Evolutionary conservation across 108 stramenopile species (phyloP), one percentile per base, ranked within the genome.

Genomic region (Cylindrotheca fusiformis): DNA sequence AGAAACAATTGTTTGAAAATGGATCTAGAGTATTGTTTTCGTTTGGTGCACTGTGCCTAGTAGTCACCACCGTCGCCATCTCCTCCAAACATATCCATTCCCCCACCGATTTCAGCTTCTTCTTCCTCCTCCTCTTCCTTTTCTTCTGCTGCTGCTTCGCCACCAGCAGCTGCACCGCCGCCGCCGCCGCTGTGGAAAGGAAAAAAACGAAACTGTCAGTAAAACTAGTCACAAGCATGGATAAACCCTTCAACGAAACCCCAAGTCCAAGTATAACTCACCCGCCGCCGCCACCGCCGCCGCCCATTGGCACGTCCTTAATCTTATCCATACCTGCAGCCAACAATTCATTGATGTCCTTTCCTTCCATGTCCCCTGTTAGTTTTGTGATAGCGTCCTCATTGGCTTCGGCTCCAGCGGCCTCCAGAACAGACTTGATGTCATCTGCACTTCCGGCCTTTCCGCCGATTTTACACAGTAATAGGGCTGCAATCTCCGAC

Each of bases 281-380:
- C 76, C 53, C 79, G 71, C 88, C 90, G 19, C 88, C 90, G 17
- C 86, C 93, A 24, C 89, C 93, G 32, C 93, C 93, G 54, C 92
- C 93, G 53, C 94, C 94, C 78, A 95, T 83, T 32, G 90, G 90
- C 18, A 95, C 88, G 78, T 95, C 90, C 87, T 95, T 95, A 71
- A 95, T 60, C 64, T 90, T 90, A 55, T 75, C 90, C 85, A 90
- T 86, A 61, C 94, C 94, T 10, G 75, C 85, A 30, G 81, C 86
- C 52, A 92, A 58, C 55, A 95, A 58, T 55, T 87, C 94, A 63
- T 88, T 83, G 29, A 92, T 56, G 69, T 88, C 82, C 77, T 95
- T 95, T 58, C 90, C 94, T 44, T 87, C 90, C 31, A 90, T 36
- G 55, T 88, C 90, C 17, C 75, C 85, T n/a, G 77, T 63, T 20